A percentile compares a stretch with the other conserved stretches of the same genome.
Conservation (phyloP, 148 eudicot genomes). For the Nyssa sinensis region DNA sequence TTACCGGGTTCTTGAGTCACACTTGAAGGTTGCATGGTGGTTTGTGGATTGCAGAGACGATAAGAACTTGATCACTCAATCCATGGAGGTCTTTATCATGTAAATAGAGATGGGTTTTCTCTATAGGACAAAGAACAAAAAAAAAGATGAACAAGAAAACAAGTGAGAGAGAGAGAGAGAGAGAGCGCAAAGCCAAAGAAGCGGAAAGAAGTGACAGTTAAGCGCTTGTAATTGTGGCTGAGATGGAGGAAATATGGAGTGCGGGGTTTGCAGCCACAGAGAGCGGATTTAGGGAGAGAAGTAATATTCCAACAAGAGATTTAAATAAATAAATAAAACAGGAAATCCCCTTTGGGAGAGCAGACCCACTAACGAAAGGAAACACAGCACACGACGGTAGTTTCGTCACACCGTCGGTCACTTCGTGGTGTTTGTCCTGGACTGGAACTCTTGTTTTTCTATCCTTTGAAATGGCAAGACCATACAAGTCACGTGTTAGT, state of each 20-base stretch:
- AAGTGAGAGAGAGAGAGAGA: not conserved
- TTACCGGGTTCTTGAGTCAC: slow-evolving; percentile 49
- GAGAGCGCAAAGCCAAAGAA: not conserved
- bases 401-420: too few relatives aligned
- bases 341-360: too few relatives aligned
- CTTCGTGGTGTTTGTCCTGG: too few relatives aligned
- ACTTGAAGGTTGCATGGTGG: slow-evolving; percentile 54
- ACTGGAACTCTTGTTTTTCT: too few relatives aligned
- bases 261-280: slow-evolving; percentile 39
- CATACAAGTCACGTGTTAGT: too few relatives aligned
- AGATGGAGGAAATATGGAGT: slow-evolving; percentile 10
- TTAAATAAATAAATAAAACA: too few relatives aligned
- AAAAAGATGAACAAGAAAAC: not conserved
- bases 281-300: slow-evolving; percentile 36
- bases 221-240: not conserved
- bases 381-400: too few relatives aligned
- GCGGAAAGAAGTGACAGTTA: slow-evolving; percentile 4
- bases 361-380: too few relatives aligned
- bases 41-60: not conserved
- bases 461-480: too few relatives aligned
- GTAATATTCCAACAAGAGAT: slow-evolving; percentile 1
- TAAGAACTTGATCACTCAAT: slow-evolving; percentile 9
- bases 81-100: not conserved
- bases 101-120: not conserved
- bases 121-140: not conserved